These are phyloP conservation scores for Glaciozyma martinii DNA, from an alignment of 768 basidiomycete genomes.

Conservation along the genomic window DNA sequence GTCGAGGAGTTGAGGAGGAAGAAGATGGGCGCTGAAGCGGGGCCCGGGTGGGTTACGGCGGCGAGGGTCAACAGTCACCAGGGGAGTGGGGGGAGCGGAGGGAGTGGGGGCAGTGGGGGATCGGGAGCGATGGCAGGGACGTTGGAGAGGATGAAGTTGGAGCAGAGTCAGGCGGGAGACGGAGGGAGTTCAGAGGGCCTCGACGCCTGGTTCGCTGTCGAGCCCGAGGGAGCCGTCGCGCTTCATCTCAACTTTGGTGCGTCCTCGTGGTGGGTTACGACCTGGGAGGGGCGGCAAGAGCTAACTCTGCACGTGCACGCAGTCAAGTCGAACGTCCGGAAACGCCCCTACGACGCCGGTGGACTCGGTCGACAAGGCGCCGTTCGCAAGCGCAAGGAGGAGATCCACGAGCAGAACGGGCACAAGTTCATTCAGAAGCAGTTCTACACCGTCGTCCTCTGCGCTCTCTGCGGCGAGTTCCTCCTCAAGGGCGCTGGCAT, in stretches of 20 bases:
- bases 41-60: slow-evolving; percentile 89
- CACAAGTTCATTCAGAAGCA: slow-evolving; percentile 95
- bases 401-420: slow-evolving; percentile 98
- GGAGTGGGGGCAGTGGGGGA: slow-evolving; percentile 8
- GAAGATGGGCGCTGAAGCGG: slow-evolving; percentile 78
- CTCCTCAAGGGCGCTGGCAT: slow-evolving; percentile 85
- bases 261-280: slow-evolving; percentile 38
- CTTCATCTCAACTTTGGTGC: slow-evolving; percentile 84
- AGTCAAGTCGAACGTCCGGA: slow-evolving; percentile 98
- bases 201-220: slow-evolving; percentile 94
- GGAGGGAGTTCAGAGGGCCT: slow-evolving; percentile 41
- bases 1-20: slow-evolving; percentile 87
- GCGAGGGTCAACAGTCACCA: slow-evolving; percentile 59
- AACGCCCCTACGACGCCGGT: slow-evolving; percentile 84
- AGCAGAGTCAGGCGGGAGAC: not conserved
- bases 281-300: not conserved
- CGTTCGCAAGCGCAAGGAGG: slow-evolving; percentile 92
- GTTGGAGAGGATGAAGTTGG: not conserved
- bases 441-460: slow-evolving; percentile 89
- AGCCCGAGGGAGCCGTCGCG: slow-evolving; percentile 88
- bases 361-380: slow-evolving; percentile 97
- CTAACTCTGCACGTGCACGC: slow-evolving; percentile 1
- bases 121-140: not conserved
- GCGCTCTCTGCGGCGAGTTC: slow-evolving; percentile 96
- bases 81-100: slow-evolving; percentile 44